Evolutionary conservation across 345 rosid genomes (phyloP), one percentile per base, ranked within the genome.

Genomic region (Melaleuca alternifolia): DNA sequence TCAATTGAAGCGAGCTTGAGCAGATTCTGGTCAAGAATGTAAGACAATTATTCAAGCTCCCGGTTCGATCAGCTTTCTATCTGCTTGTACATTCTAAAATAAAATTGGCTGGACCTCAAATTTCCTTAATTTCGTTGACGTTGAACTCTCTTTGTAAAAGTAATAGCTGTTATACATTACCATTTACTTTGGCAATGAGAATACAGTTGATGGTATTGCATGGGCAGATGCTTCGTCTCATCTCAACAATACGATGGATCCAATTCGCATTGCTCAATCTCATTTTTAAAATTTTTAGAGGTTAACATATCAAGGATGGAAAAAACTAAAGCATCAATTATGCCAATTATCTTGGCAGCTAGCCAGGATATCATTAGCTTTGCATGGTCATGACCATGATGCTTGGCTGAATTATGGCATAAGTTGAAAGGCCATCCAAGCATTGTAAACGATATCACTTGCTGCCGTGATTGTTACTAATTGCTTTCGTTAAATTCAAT

Each of bases 1-100:
- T 89, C 99, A 23, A 97, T 96, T 48, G 93, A 97, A 92, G 99
- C 99, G 82, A 94, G 91, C 85, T 53, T 97, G 88, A 93, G 94
- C 91, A 94, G 96, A 44, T 84, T 91, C 91, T 87, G 92, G 89
- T 94, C 98, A 10, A 97, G 92, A 92, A 91, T 97, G 92, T 97
- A 92, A 86, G 54, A 83, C 62, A 65, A 28, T 10, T 54, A n/a
- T 54, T 37, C 1, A 14, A n/a, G 13, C 21, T 23, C 33, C 41
- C 13, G 4, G 41, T 12, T 20, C 20, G 12, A 82, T 50, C 53
- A 82, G 33, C 54, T 83, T 51, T 52, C 41, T 53, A 21, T 71
- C 83, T 85, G 75, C 85, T 53, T 65, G 54, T 85, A 54, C 82
- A 85, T 83, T 61, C 26, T 75, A 41, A 28, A 87, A 86, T 84